phyloP scores from a whole-genome alignment of 2,329 filamentous ascomycete genomes.

The Nothomitra cinnamomea region DNA sequence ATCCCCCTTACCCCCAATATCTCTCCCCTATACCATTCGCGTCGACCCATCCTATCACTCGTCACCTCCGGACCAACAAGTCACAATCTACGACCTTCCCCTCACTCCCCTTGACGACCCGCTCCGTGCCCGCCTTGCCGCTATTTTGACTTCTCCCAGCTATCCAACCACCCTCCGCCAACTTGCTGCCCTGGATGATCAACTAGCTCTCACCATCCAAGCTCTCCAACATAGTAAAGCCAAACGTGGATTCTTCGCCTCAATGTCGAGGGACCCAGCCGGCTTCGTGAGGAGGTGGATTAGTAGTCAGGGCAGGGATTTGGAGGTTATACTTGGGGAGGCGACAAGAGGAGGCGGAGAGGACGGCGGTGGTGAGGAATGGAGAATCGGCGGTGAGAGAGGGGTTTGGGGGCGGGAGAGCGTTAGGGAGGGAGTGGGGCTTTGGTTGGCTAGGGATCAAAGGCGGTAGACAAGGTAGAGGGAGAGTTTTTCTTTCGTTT shows the following conservation, averaged over 20 bases:
- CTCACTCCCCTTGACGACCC: conserved; percentile 66
- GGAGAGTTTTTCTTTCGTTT: too few relatives aligned
- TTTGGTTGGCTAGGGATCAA: conserved; percentile 36
- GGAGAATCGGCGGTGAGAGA: conserved; percentile 45
- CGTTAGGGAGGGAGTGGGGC: conserved; percentile 43
- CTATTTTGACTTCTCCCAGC: conserved; percentile 25
- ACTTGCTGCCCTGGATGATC: conserved; percentile 64
- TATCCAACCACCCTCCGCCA: conserved; percentile 59
- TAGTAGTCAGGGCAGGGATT: conserved; percentile 75
- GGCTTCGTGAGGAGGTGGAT: conserved; percentile 78
- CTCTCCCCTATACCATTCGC: conserved; percentile 81
- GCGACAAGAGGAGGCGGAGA: conserved; percentile 14
- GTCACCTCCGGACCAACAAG: conserved; percentile 28
- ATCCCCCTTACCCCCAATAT: conserved; percentile 60
- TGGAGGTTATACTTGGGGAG: conserved; percentile 78
- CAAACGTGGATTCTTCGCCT: conserved; percentile 74
- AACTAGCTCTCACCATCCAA: conserved; percentile 68
- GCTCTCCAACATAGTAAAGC: conserved; percentile 72
- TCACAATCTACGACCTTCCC: conserved; percentile 65
- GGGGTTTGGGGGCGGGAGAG: conserved; percentile 45
- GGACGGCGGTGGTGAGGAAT: conserved; percentile 41
- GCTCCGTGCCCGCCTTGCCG: conserved; percentile 44
- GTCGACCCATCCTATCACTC: conserved; percentile 68
- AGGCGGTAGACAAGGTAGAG: too few relatives aligned
- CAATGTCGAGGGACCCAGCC: conserved; percentile 64